Percentiles rank a stretch among this genome's conserved stretches.
Evolutionary conservation across 305 asterid species (phyloP).

Genomic region (Monarda citriodora): DNA sequence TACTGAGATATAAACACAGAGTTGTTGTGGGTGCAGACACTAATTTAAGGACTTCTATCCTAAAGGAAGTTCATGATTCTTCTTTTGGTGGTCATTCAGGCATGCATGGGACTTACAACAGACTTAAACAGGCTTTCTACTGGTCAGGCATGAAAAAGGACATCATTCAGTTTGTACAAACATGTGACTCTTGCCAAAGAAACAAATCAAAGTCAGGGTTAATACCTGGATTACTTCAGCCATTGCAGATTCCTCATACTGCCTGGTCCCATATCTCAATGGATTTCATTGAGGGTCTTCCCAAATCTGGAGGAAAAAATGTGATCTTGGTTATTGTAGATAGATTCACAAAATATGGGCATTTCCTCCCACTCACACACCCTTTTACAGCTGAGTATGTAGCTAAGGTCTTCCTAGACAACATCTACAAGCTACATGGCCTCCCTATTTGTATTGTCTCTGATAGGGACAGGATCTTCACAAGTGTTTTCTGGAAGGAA

Average conservation of each 20-base stretch:
- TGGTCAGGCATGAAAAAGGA: too few species aligned
- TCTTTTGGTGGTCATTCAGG: too few species aligned
- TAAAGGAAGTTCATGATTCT: too few species aligned
- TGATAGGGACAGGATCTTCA: not conserved
- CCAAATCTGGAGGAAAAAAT: not conserved
- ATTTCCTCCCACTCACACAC: not conserved
- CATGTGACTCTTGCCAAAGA: too few species aligned
- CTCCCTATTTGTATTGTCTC: not conserved
- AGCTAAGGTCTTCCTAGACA: not conserved
- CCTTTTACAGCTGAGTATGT: not conserved
- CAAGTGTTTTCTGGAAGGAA: not conserved
- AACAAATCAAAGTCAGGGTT: too few species aligned
- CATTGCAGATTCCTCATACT: not conserved
- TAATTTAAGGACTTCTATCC: too few species aligned
- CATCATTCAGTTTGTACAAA: too few species aligned
- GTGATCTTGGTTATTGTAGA: not conserved
- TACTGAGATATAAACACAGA: too few species aligned
- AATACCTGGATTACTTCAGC: not conserved
- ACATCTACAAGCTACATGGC: not conserved
- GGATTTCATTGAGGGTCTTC: not conserved
- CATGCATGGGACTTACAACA: too few species aligned
- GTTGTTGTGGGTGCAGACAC: too few species aligned
- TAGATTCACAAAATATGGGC: not conserved
- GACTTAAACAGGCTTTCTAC: too few species aligned
- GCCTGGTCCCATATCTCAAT: not conserved